A percentile compares a stretch with the other conserved stretches of the same genome.
These are phyloP conservation scores for Lomentospora prolificans DNA, from an alignment of 2,329 filamentous ascomycete species.

Conservation along the genomic window DNA sequence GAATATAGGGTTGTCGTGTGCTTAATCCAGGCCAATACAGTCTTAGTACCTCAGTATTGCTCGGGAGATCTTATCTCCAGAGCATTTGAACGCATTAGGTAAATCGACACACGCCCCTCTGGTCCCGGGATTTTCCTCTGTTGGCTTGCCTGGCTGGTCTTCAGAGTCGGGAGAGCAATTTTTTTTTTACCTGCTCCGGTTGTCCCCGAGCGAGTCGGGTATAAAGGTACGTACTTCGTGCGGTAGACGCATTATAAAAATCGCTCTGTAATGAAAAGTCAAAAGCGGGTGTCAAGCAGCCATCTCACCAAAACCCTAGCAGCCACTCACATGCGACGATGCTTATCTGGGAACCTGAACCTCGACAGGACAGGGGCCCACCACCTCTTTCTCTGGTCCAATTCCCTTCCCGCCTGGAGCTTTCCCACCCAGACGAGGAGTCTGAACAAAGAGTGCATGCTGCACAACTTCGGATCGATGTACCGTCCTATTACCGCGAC, in stretches of 20 bases:
- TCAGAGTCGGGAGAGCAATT: no score
- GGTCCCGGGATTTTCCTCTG: background rate
- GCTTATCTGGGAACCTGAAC: constrained; percentile 8
- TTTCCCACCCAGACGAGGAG: no score
- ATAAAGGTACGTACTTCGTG: background rate
- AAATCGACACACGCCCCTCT: background rate
- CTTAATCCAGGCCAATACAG: no score
- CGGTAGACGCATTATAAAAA: background rate
- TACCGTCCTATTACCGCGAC: background rate
- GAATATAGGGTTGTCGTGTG: background rate
- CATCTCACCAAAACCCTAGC: background rate
- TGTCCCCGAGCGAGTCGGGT: background rate
- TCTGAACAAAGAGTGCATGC: no score
- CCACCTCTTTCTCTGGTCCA: no score
- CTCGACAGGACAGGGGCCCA: no score
- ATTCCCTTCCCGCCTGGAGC: no score
- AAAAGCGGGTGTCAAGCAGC: constrained; percentile 1
- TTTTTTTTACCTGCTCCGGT: background rate
- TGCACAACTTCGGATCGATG: background rate
- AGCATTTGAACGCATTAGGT: background rate
- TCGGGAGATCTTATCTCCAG: background rate
- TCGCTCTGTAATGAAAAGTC: constrained; percentile 4
- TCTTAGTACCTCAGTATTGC: no score
- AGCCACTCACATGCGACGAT: background rate
- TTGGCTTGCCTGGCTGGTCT: no score